Evolutionary conservation across 768 basidiomycete species (phyloP), one percentile per base, ranked within the genome.

Genomic region (Rhodotorula toruloides): DNA sequence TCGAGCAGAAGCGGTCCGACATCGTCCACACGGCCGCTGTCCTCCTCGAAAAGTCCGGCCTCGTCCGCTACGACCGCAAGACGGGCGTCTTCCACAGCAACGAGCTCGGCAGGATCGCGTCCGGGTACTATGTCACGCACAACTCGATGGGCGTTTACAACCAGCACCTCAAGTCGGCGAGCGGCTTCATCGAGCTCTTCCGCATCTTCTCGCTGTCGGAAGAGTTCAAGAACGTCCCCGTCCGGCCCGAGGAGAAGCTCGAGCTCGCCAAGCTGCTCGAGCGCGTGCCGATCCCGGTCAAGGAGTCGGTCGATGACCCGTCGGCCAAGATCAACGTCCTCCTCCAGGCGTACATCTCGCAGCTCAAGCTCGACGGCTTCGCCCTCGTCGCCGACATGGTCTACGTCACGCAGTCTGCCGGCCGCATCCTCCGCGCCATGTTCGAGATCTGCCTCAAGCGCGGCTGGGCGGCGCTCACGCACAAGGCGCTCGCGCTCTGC

Each of bases 401-500:
- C 14, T 98, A 92, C 75, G 88, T 99, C 5, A 90, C 92, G 64
- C 96, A 99, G 74, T 96, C 92, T 13, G 96, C 96, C 4, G 96
- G 96, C 32, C 88, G 88, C 73, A 96, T 98, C 73, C 80, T 98
- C 44, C 90, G 92, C 40, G 94, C 94, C 22, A 89, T 99, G 76
- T 97, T 92, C 73, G 94, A 99, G 78, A 99, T 98, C 61, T 97
- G 93, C 76, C 80, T 97, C 65, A 96, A 94, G 79, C 86, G 92
- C 48, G 93, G 93, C n/a, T 99, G 96, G 96, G 91, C 96, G 4
- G 83, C 88, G 1, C 91, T 93, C 1, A 91, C 94, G 0, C 86
- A 90, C 72, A 87, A 90, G 12, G 91, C 91, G 8, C 82, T 98
- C 36, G 88, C 91, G 66, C 79, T 99, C 63, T 98, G 92, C 81